These are phyloP conservation scores for Leptodontidium sp. DNA, from an alignment of 2,329 filamentous ascomycete genomes.

Conservation along the genomic window DNA sequence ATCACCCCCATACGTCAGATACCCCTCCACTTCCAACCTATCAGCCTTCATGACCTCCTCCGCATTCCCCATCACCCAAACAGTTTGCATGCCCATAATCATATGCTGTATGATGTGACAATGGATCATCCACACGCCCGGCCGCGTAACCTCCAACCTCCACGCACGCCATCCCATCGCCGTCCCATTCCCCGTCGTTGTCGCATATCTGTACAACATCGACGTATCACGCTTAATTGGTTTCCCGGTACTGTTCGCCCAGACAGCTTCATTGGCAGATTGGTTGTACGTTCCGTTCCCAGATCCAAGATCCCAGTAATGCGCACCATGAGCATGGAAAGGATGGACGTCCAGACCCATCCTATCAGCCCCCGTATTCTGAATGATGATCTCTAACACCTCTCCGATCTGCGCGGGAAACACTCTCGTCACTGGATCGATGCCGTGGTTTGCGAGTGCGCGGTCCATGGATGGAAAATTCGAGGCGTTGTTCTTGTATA, in stretches of 20 bases:
- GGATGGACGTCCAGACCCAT: slow-evolving; percentile 52
- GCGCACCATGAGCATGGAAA: slow-evolving; percentile 56
- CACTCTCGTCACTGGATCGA: slow-evolving; percentile 51
- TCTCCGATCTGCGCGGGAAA: slow-evolving; percentile 57
- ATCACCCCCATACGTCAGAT: slow-evolving; percentile 46
- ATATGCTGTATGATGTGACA: slow-evolving; percentile 56
- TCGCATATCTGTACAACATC: slow-evolving; percentile 55
- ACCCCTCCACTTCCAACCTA: slow-evolving; percentile 44
- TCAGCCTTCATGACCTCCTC: slow-evolving; percentile 38
- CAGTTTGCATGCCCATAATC: slow-evolving; percentile 53
- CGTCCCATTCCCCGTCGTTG: slow-evolving; percentile 46
- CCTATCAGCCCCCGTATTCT: slow-evolving; percentile 50
- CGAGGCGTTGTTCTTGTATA: slow-evolving; percentile 51
- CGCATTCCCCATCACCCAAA: slow-evolving; percentile 50
- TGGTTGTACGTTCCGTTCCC: slow-evolving; percentile 55
- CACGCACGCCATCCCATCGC: slow-evolving; percentile 58
- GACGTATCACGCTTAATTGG: slow-evolving; percentile 50
- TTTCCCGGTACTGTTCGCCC: slow-evolving; percentile 38
- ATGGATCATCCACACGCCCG: slow-evolving; percentile 60
- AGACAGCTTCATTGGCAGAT: slow-evolving; percentile 50
- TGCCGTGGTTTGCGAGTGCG: slow-evolving; percentile 52
- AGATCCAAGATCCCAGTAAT: slow-evolving; percentile 54
- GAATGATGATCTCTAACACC: slow-evolving; percentile 55
- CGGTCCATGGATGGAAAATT: slow-evolving; percentile 53
- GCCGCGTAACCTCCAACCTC: slow-evolving; percentile 55